A percentile compares a stretch with the other conserved stretches of the same genome.
phyloP scores from a whole-genome alignment of 108 stramenopile species.

The Stephanodiscus minutulus region DNA sequence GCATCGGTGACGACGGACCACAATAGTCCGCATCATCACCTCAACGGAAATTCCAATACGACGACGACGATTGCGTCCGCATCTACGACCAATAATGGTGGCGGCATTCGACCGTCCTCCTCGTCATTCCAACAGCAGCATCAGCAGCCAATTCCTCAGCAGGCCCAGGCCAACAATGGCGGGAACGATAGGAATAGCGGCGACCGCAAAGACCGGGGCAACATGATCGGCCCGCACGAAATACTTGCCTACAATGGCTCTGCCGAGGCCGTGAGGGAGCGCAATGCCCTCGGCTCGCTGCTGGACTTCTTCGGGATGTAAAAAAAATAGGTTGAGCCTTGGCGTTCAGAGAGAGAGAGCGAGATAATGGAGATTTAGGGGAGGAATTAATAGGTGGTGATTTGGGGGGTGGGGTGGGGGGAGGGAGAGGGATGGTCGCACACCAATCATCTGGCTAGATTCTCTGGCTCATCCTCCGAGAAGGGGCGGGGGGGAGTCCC shows the following conservation, averaged over 20 bases:
- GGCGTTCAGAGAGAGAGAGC: background rate
- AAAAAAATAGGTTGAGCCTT: background rate
- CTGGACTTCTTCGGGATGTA: constrained; percentile 57
- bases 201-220: constrained; percentile 9
- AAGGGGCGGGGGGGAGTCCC: background rate
- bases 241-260: constrained; percentile 50
- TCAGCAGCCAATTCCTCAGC: background rate
- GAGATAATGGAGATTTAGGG: no score
- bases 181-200: constrained; percentile 1
- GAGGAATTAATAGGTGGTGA: no score
- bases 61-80: background rate
- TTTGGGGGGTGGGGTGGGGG: background rate
- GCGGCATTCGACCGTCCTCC: background rate
- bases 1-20: background rate
- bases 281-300: constrained; percentile 48
- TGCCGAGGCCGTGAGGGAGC: constrained; percentile 49
- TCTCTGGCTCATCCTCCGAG: no score
- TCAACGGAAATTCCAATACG: background rate
- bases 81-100: background rate
- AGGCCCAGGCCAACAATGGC: background rate
- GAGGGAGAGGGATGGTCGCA: background rate
- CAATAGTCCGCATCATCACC: background rate
- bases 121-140: background rate
- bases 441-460: background rate
- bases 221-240: constrained; percentile 46